Base-by-base conservation (phyloP, 1,139 yeast genomes). In the Protomyces pachydermus region DNA sequence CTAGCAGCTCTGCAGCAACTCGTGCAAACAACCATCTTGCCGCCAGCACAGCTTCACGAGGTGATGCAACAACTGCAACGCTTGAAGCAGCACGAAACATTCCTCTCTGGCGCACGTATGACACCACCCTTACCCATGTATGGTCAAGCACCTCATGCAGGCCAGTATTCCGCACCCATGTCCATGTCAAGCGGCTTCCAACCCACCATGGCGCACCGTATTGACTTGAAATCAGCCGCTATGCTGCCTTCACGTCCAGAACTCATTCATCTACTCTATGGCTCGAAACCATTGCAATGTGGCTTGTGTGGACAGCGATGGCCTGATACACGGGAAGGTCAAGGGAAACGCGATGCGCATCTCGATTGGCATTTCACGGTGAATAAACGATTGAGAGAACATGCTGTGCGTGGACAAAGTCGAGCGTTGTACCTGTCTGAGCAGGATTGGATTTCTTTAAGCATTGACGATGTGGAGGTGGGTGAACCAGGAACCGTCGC, bases 281-380 rank as follows among this genome's bases (percentile, higher is more conserved):
- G 80, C 2, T 76, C 80, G 25, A 83, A 87, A 71, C 85, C 95
- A 4, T 82, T 88, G 67, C 93, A 90, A 74, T 95, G 98, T 77
- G 83, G 88, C 18, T 84, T 87, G 20, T 95, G 98, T 76, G 96
- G 97, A 38, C 89, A 88, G 72, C 79, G 99, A 68, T 95, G 91
- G 73, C 80, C 84, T 6, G 82, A 82, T 61, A 83, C 86, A 54
- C 78, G 77, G 1, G 82, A 80, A 61, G 96, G 95, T 1, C 79
- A 80, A 18, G 77, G 75, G 25, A 75, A 73, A 55, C 80, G 87
- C 67, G 76, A 79, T 54, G 79, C 80, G 8, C 98, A 93, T 75
- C 78, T 90, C 70, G 98, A 93, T 75, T 93, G 98, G 98, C 98
- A 93, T 78, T 91, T 91, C 78, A 83, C 98, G 72, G 88, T 90